These are phyloP conservation scores for Suhomyces anneliseae DNA, from an alignment of 1,139 yeast genomes.

Conservation along the genomic window DNA sequence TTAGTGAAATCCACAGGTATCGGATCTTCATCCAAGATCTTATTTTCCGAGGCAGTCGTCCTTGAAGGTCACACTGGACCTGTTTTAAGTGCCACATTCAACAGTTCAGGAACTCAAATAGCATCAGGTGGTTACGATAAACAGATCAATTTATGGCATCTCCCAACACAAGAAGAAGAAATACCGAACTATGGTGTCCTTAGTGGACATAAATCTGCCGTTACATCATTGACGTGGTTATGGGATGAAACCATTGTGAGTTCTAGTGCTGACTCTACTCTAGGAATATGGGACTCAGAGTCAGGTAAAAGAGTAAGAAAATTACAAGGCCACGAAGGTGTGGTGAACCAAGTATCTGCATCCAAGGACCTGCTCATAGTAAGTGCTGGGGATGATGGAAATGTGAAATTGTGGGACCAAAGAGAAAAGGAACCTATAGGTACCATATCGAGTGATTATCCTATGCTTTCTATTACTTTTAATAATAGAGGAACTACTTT, in stretches of 20 bases:
- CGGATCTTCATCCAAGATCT: conserved; percentile 2
- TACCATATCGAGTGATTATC: conserved; percentile 48
- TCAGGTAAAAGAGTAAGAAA: conserved; percentile 58
- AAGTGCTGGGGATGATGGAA: conserved; percentile 70
- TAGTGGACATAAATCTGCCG: conserved; percentile 51
- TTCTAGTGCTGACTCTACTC: conserved; percentile 52
- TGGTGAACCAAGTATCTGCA: conserved; percentile 54
- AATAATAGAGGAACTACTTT: conserved; percentile 40
- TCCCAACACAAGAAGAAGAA: conserved; percentile 29
- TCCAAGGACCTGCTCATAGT: conserved; percentile 35
- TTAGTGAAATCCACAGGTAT: conserved; percentile 1
- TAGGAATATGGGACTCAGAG: conserved; percentile 60
- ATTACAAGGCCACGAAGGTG: conserved; percentile 51
- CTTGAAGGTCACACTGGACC: conserved; percentile 53
- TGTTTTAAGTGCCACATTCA: conserved; percentile 47
- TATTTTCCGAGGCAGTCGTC: conserved; percentile 21
- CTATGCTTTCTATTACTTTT: conserved; percentile 55
- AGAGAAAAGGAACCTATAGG: conserved; percentile 41
- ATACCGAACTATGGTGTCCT: conserved; percentile 39
- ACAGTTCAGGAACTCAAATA: conserved; percentile 38
- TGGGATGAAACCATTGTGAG: conserved; percentile 39
- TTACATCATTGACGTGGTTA: conserved; percentile 52
- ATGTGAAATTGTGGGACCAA: conserved; percentile 61
- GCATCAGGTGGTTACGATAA: conserved; percentile 59
- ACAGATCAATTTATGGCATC: conserved; percentile 45